Conservation (phyloP, 2,329 filamentous ascomycete species). For the Colletotrichum musae region DNA sequence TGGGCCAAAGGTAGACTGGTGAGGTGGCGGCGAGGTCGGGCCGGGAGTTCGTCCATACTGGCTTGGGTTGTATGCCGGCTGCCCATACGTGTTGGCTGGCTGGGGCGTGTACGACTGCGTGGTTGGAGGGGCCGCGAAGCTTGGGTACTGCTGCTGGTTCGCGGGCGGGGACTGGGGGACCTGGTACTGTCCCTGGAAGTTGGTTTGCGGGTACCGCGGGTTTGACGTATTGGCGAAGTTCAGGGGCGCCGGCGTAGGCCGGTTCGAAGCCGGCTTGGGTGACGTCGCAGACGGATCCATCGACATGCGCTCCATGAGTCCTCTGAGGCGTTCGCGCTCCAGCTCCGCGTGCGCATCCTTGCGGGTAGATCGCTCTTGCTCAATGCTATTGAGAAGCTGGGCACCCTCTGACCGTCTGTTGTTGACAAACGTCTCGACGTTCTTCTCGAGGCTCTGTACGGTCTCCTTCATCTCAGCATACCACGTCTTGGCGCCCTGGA, state of each 20-base stretch:
- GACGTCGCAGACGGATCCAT: conserved; percentile 74
- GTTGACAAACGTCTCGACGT: conserved; percentile 96
- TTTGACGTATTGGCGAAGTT: conserved; percentile 51
- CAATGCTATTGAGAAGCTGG: conserved; percentile 89
- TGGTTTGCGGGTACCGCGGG: conserved; percentile 67
- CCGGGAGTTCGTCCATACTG: conserved; percentile 71
- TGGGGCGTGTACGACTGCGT: conserved; percentile 53
- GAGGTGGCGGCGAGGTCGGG: conserved; percentile 74
- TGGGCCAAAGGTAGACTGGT: conserved; percentile 66
- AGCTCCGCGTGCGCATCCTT: conserved; percentile 78
- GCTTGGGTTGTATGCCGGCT: conserved; percentile 71
- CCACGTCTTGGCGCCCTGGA: conserved; percentile 91
- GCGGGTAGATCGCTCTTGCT: conserved; percentile 79
- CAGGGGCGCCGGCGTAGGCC: conserved; percentile 52
- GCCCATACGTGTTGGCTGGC: conserved; percentile 61
- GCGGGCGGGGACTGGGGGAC: conserved; percentile 70
- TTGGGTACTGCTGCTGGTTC: conserved; percentile 60
- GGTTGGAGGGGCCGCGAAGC: conserved; percentile 59
- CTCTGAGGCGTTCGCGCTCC: conserved; percentile 87
- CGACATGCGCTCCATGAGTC: conserved; percentile 95
- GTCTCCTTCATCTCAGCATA: conserved; percentile 97
- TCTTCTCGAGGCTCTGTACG: conserved; percentile 91
- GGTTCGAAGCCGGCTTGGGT: conserved; percentile 53
- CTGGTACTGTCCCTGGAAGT: conserved; percentile 71
- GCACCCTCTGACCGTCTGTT: conserved; percentile 93